These are phyloP conservation scores for Wickerhamomyces hampshirensis DNA, from an alignment of 805 yeast genomes.

Conservation along the genomic window DNA sequence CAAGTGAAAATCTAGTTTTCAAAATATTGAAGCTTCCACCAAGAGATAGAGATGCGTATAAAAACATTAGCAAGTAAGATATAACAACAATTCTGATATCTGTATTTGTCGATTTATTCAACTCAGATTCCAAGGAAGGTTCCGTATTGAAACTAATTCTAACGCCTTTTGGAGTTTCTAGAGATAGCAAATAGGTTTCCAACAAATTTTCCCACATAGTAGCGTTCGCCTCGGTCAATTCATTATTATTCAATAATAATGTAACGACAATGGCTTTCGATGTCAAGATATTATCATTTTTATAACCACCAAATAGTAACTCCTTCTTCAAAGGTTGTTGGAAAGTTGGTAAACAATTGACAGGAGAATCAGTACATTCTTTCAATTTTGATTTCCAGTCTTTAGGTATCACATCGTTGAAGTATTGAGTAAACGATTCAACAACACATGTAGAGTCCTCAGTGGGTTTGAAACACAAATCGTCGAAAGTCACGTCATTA, in stretches of 20 bases:
- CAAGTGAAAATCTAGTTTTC: conserved; percentile 67
- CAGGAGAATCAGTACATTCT: conserved; percentile 74
- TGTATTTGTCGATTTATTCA: conserved; percentile 75
- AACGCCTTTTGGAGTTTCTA: conserved; percentile 50
- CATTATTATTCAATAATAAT: conserved; percentile 53
- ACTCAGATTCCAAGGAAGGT: conserved; percentile 76
- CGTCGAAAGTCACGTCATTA: conserved; percentile 40
- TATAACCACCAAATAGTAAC: conserved; percentile 60
- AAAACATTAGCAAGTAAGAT: conserved; percentile 82
- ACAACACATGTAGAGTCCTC: conserved; percentile 72
- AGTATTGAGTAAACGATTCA: conserved; percentile 87
- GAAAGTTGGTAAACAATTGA: conserved; percentile 82
- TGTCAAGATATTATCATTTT: conserved; percentile 43
- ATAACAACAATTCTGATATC: conserved; percentile 65
- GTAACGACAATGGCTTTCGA: conserved; percentile 78
- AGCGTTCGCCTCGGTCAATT: conserved; percentile 30
- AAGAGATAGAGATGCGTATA: conserved; percentile 80
- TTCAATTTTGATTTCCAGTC: conserved; percentile 54
- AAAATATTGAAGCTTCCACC: conserved; percentile 43
- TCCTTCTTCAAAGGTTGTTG: conserved; percentile 83
- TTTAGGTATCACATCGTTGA: conserved; percentile 55
- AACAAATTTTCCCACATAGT: conserved; percentile 67
- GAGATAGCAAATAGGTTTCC: conserved; percentile 45
- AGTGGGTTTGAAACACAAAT: conserved; percentile 79
- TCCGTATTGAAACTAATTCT: conserved; percentile 76